Conservation (phyloP, 2,329 filamentous ascomycete genomes). For the Alternaria novae-zelandiae region DNA sequence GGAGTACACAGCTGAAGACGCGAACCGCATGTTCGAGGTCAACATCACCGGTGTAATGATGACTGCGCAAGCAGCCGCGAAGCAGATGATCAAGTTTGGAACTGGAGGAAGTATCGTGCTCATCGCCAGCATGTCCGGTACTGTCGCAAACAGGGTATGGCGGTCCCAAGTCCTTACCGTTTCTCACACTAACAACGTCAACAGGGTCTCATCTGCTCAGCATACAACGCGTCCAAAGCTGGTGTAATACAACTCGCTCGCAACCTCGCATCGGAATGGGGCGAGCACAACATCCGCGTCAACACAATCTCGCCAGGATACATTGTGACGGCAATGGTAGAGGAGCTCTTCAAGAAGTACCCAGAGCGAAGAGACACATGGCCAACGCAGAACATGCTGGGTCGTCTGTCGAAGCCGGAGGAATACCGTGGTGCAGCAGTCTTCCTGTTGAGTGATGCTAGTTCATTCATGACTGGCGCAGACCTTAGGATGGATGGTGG, state of each 20-base stretch:
- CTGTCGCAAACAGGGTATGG: slow-evolving; percentile 67
- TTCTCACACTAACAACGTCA: slow-evolving; percentile 16
- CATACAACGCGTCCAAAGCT: slow-evolving; percentile 79
- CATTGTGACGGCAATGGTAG: slow-evolving; percentile 83
- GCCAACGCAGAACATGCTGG: slow-evolving; percentile 87
- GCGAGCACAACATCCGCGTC: slow-evolving; percentile 73
- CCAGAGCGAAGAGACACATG: slow-evolving; percentile 72
- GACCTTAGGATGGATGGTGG: slow-evolving; percentile 50
- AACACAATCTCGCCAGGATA: slow-evolving; percentile 84
- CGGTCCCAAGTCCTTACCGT: neutral
- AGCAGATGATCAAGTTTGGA: slow-evolving; percentile 67
- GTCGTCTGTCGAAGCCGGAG: slow-evolving; percentile 40
- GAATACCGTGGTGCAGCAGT: slow-evolving; percentile 49
- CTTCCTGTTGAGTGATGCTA: slow-evolving; percentile 50
- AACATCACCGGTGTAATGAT: slow-evolving; percentile 69
- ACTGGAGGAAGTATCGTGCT: slow-evolving; percentile 67
- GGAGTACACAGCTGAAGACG: slow-evolving; percentile 72
- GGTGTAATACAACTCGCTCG: slow-evolving; percentile 74
- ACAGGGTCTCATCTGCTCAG: slow-evolving; percentile 68
- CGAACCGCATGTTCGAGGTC: slow-evolving; percentile 67
- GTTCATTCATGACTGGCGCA: slow-evolving; percentile 50
- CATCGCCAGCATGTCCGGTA: slow-evolving; percentile 69
- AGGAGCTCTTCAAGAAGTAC: slow-evolving; percentile 75
- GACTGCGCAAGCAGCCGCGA: slow-evolving; percentile 68
- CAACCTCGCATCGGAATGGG: slow-evolving; percentile 77